Evolutionary conservation across 352 stramenopile species (phyloP).

Genomic region (Phytophthora pini): DNA sequence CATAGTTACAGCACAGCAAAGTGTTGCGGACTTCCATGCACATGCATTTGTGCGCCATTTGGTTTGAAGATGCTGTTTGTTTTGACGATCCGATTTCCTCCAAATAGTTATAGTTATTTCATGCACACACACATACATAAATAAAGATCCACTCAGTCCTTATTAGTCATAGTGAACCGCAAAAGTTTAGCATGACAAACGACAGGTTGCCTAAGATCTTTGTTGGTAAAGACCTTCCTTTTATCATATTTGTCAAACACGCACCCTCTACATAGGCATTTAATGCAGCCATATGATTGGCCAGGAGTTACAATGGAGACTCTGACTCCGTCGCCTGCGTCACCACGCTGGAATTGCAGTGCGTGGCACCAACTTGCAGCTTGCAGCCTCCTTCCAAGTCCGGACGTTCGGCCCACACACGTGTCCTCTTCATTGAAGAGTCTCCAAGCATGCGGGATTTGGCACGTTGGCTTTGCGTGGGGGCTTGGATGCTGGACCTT

Average conservation of each 20-base stretch:
- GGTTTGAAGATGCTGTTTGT: background rate
- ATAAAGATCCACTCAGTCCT: too few species aligned
- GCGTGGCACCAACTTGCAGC: slow-evolving; percentile 1
- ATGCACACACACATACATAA: background rate
- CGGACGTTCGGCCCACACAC: background rate
- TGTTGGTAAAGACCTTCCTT: background rate
- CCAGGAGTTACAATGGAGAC: slow-evolving; percentile 3
- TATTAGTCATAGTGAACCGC: too few species aligned
- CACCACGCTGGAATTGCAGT: slow-evolving; percentile 14
- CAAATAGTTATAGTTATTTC: slow-evolving; percentile 1
- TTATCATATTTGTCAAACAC: slow-evolving; percentile 15
- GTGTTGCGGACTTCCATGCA: background rate
- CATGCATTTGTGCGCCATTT: background rate
- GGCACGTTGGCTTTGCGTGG: slow-evolving; percentile 8
- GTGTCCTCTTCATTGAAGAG: background rate
- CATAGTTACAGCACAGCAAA: background rate
- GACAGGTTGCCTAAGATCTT: background rate
- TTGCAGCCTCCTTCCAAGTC: slow-evolving; percentile 2
- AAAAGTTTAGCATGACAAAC: too few species aligned
- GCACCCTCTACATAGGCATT: background rate
- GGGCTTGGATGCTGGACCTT: background rate
- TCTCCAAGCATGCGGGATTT: slow-evolving; percentile 13
- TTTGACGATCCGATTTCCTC: slow-evolving; percentile 3
- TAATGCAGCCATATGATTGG: slow-evolving; percentile 12
- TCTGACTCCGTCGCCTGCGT: slow-evolving; percentile 18